These are phyloP conservation scores for Xylariaceae sp. DNA, from an alignment of 2,329 filamentous ascomycete genomes.

Conservation along the genomic window DNA sequence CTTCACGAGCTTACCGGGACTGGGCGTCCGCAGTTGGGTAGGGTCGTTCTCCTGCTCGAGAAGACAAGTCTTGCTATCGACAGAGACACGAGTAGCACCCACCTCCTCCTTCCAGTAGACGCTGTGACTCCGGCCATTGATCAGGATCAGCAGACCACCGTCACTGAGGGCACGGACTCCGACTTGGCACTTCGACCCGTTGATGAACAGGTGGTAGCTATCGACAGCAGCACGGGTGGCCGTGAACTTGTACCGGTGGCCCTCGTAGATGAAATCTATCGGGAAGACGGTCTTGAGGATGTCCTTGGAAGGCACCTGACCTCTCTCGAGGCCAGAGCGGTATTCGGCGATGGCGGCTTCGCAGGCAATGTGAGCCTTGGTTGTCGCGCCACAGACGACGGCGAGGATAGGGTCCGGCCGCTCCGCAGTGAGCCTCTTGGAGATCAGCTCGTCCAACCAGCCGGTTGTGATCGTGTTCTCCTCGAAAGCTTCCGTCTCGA, in stretches of 20 bases:
- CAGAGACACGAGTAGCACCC: conserved; percentile 87
- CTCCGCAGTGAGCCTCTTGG: conserved; percentile 94
- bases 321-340: conserved; percentile 84
- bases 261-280: conserved; percentile 98
- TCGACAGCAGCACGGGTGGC: conserved; percentile 86
- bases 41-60: conserved; percentile 99
- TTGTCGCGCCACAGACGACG: conserved; percentile 91
- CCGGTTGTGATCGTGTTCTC: conserved; percentile 99
- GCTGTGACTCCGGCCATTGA: conserved; percentile 91
- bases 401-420: conserved; percentile 88
- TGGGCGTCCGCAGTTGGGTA: conserved; percentile 90
- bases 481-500: conserved; percentile 97
- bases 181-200: conserved; percentile 92
- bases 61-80: conserved; percentile 96
- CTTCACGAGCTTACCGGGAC: conserved; percentile 96
- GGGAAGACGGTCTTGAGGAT: conserved; percentile 96
- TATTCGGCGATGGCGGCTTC: conserved; percentile 86
- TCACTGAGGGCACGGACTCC: conserved; percentile 90
- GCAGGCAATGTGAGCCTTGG: conserved; percentile 91
- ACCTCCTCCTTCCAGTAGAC: conserved; percentile 99
- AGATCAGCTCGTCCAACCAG: conserved; percentile 97
- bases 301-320: conserved; percentile 94
- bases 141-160: conserved; percentile 84
- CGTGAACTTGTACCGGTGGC: conserved; percentile 94
- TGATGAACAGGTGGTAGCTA: conserved; percentile 98